Base-by-base conservation (phyloP, 768 basidiomycete species). In the Porpolomopsis calyptriformis region DNA sequence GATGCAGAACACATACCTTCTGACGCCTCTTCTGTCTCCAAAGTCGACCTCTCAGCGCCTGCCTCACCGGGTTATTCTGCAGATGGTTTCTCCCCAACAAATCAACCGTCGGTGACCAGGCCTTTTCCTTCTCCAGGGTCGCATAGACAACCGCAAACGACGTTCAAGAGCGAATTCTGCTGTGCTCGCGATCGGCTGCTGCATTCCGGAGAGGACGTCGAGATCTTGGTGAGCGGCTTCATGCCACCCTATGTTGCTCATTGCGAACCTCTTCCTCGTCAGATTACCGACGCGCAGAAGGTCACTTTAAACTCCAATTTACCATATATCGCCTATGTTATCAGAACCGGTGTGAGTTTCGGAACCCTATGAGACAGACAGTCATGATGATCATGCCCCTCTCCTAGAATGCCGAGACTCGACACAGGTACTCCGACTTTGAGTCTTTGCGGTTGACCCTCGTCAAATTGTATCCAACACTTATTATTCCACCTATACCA, bases 211-310 rank as follows among this genome's bases (percentile, higher is more conserved):
- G 85, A 89, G 36, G 86, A 88, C 56, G 68, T 77, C 16, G 87
- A 89, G 65, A 84, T 91, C 55, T 58, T 76, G 67, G 88, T 88
- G 49, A 45, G 81, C 22, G 31, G 48, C 43, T 23, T 40, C 39
- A 18, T n/a, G 16, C n/a, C 40, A 31, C 29, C 42, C 37, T n/a
- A 34, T 33, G 25, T 37, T 36, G 3, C 27, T 25, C 27, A 22
- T 38, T 43, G 27, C 10, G 19, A 14, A 18, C 3, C 36, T 7
- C 41, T 26, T 43, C 43, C 25, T 10, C 23, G 37, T 9, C 48
- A 96, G 92, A 97, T 99, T 52, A 77, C 81, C 26, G 94, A 98
- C 58, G 94, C 96, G 11, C 80, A 86, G 65, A 99, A 99, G 78
- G 98, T 93, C 20, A 78, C 84, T 10, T 73, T 87, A 45, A 86